Conservation (phyloP, 495 filamentous ascomycete species). For the Talaromyces thailandensis region DNA sequence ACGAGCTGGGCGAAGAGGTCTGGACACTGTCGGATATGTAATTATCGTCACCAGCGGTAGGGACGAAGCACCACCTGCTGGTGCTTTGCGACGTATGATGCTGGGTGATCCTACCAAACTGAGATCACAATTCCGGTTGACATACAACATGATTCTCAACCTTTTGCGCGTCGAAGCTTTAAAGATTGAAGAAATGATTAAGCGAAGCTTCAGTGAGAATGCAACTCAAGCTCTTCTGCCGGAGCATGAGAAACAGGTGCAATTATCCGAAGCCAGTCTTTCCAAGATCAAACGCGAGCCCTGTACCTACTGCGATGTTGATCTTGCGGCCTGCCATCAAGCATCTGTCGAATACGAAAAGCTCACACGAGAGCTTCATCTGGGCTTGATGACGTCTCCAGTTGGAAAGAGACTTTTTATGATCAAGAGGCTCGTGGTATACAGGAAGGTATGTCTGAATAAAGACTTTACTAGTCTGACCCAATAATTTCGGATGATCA, state of each 20-base stretch:
- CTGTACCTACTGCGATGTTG: conserved; percentile 72
- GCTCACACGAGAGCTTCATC: conserved; percentile 64
- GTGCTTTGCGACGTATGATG: conserved; percentile 81
- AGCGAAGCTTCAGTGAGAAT: conserved; percentile 96
- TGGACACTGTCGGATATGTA: conserved; percentile 87
- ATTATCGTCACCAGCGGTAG: conserved; percentile 79
- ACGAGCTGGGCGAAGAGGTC: conserved; percentile 82
- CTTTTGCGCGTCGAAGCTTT: conserved; percentile 89
- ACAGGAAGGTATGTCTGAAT: conserved; percentile 41
- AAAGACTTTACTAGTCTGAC: background rate
- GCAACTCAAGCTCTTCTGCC: conserved; percentile 93
- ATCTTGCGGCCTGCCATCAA: conserved; percentile 69
- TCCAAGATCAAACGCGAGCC: conserved; percentile 80
- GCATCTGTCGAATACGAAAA: conserved; percentile 69
- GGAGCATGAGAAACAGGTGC: conserved; percentile 88
- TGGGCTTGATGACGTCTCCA: conserved; percentile 60
- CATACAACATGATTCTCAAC: conserved; percentile 99
- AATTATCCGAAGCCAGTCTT: conserved; percentile 84
- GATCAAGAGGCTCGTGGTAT: conserved; percentile 64
- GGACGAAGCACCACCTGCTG: conserved; percentile 81
- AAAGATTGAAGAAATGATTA: conserved; percentile 99
- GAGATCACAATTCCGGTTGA: conserved; percentile 89
- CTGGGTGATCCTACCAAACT: conserved; percentile 92
- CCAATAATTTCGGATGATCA: conserved; percentile 17
- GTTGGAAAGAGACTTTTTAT: conserved; percentile 72